Base-by-base conservation (phyloP, 2,329 filamentous ascomycete genomes). In the Pseudocercospora fijiensis region DNA sequence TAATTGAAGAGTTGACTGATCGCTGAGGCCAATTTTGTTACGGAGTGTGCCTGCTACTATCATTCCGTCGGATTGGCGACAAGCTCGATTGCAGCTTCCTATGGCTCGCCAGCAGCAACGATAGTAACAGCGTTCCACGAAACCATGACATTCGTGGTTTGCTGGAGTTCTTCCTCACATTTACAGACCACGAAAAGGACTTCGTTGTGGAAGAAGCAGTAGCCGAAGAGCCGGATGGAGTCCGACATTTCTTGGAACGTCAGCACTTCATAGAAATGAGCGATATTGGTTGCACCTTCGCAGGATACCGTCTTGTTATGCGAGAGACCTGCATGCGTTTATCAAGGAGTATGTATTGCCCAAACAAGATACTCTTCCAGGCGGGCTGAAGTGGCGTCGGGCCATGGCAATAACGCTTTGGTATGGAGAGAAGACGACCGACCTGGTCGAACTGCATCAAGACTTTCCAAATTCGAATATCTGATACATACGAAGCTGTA, bases 401-500 rank as follows among this genome's bases (percentile, higher is more conserved):
- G 37, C 6, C 6, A 41, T 41, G 16, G 13, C 4, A 4, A 8
- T 18, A 18, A 41, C 18, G 37, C 37, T 41, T 6, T 18, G 4
- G 2, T 41, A 7, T 7, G 16, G 18, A 1, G 37, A 41, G 5
- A 41, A 41, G 16, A 18, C 37, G 37, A 7, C 16, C 37, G 13
- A n/a, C 0, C 2, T 7, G 37, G 37, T 7, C 37, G 16, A n/a
- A 7, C 37, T 18, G 6, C 37, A 4, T 41, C 37, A 18, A 41
- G 7, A 2, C 9, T 41, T n/a, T 51, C 10, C 7, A 7, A 24
- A 51, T 51, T 51, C 2, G 2, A n/a, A 30, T 53, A 59, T 60
- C 41, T 49, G 37, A 60, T 62, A 57, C 58, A 64, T 59, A 66
- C 33, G 64, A 66, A 66, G 58, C 64, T 65, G 59, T 43, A 33